Conservation (phyloP, 306 rosid genomes). For the Malus fusca region DNA sequence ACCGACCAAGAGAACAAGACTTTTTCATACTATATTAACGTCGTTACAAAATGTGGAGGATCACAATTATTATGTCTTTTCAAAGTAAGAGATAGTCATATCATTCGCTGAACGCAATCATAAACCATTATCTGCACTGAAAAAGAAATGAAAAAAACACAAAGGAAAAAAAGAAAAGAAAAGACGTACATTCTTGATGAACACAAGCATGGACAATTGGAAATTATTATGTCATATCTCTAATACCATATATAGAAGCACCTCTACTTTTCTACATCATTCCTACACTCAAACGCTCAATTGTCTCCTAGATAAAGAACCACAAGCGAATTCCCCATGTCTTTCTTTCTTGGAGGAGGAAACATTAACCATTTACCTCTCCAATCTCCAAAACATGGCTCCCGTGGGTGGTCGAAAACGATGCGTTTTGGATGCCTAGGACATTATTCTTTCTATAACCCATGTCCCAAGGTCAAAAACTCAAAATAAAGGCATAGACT, state of each 20-base stretch:
- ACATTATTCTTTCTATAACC: slow-evolving; percentile 5
- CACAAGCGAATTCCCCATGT: not conserved
- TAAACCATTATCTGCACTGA: too few species aligned
- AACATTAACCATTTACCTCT: slow-evolving; percentile 4
- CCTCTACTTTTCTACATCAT: not conserved
- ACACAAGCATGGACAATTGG: too few species aligned
- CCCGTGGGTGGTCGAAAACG: slow-evolving; percentile 25
- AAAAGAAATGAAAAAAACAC: too few species aligned
- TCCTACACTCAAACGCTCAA: not conserved
- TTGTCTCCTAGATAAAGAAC: not conserved
- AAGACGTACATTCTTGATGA: too few species aligned
- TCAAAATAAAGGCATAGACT: slow-evolving; percentile 10
- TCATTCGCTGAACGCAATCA: not conserved
- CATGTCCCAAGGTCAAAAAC: slow-evolving; percentile 14
- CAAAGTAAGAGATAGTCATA: too few species aligned
- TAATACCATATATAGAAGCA: not conserved
- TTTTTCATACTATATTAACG: too few species aligned
- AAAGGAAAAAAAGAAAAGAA: too few species aligned
- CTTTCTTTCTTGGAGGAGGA: slow-evolving; percentile 7
- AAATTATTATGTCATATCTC: too few species aligned
- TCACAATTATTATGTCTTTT: too few species aligned
- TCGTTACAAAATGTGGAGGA: not conserved
- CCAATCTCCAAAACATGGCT: not conserved
- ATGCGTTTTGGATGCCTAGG: slow-evolving; percentile 11
- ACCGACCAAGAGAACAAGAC: too few species aligned